Conservation (phyloP, 495 filamentous ascomycete genomes). For the Thermothielavioides terrestris region DNA sequence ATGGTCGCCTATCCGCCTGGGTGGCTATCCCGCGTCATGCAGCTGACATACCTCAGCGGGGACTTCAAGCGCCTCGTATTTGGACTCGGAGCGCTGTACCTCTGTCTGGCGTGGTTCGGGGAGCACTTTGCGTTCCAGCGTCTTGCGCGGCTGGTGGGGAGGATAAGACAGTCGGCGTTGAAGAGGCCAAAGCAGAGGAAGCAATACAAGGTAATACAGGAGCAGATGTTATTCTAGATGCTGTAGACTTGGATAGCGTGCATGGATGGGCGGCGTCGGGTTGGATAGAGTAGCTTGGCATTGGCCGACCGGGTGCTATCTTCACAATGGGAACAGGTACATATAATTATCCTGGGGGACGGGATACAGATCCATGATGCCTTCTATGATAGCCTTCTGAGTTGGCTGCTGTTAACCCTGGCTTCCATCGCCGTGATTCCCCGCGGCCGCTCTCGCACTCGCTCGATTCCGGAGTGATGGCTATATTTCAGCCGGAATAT, state of each 20-base stretch:
- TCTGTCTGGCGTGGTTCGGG: conserved; percentile 56
- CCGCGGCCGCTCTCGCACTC: no score
- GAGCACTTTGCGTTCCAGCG: conserved; percentile 63
- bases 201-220: conserved; percentile 72
- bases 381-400: no score
- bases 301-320: no score
- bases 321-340: no score
- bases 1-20: conserved; percentile 66
- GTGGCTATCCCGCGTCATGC: conserved; percentile 68
- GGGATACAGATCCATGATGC: no score
- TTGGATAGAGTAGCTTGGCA: not conserved
- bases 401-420: no score
- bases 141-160: conserved; percentile 61
- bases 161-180: conserved; percentile 44
- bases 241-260: not conserved
- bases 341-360: no score
- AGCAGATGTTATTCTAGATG: conserved; percentile 58
- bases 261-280: not conserved
- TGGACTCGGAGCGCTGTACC: conserved; percentile 55
- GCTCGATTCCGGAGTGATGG: no score
- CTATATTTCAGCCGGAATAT: no score
- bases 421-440: no score
- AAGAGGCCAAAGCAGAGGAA: conserved; percentile 66
- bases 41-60: conserved; percentile 65
- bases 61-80: conserved; percentile 66